Conservation (phyloP, 2,329 filamentous ascomycete genomes). For the Diplodia intermedia region DNA sequence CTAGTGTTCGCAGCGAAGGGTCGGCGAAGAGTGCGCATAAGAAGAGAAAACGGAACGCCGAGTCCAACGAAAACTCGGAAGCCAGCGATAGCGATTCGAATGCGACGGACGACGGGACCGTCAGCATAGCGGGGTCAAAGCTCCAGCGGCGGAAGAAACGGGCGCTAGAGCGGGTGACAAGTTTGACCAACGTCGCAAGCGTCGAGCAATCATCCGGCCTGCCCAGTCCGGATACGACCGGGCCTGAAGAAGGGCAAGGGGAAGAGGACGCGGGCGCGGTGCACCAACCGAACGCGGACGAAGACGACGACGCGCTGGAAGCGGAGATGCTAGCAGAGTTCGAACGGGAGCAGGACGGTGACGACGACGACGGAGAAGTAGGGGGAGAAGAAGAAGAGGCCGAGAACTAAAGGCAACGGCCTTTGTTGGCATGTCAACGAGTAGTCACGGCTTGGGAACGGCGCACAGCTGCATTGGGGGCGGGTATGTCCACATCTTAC, state of each 20-base stretch:
- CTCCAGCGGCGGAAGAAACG: constrained; percentile 58
- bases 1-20: constrained; percentile 41
- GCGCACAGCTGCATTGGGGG: constrained; percentile 2
- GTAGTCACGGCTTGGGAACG: background rate
- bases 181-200: constrained; percentile 53
- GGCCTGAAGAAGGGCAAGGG: constrained; percentile 48
- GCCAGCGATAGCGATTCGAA: constrained; percentile 52
- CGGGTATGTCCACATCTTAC: constrained; percentile 6
- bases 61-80: constrained; percentile 45
- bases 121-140: constrained; percentile 45
- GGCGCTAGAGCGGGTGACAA: constrained; percentile 55
- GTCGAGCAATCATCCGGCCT: constrained; percentile 51
- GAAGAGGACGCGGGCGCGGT: constrained; percentile 52
- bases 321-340: constrained; percentile 54
- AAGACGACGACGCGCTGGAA: constrained; percentile 64
- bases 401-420: background rate
- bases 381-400: constrained; percentile 10
- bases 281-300: constrained; percentile 46
- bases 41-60: constrained; percentile 48
- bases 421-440: background rate
- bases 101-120: constrained; percentile 28
- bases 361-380: constrained; percentile 16
- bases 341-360: constrained; percentile 43
- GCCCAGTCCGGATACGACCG: constrained; percentile 49
- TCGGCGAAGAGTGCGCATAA: constrained; percentile 45